These are phyloP conservation scores for Gossypium longicalyx DNA, from an alignment of 345 rosid species.

Conservation along the genomic window DNA sequence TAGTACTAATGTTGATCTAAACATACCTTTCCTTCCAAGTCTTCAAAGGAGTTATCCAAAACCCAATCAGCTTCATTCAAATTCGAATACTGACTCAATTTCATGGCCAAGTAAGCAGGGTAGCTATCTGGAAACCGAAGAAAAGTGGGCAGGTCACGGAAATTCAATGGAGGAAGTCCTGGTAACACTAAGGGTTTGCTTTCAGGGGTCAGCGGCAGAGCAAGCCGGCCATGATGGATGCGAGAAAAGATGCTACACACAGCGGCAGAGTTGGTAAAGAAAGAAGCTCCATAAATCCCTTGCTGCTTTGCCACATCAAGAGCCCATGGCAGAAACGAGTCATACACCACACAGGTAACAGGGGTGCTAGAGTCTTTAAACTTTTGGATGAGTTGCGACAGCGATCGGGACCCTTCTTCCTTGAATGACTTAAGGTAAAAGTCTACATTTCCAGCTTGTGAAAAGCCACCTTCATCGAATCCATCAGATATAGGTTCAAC, in stretches of 20 bases:
- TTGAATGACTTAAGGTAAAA: slow-evolving; percentile 36
- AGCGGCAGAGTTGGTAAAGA: slow-evolving; percentile 63
- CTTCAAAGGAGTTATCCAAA: slow-evolving; percentile 50
- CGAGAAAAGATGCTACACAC: slow-evolving; percentile 42
- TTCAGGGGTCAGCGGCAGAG: slow-evolving; percentile 36
- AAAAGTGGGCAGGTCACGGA: slow-evolving; percentile 53
- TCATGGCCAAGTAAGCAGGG: slow-evolving; percentile 52
- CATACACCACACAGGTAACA: slow-evolving; percentile 50
- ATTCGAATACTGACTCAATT: slow-evolving; percentile 50
- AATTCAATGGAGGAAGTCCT: slow-evolving; percentile 48
- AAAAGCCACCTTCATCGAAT: slow-evolving; percentile 47
- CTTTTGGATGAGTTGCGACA: slow-evolving; percentile 39
- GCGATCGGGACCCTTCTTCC: slow-evolving; percentile 44
- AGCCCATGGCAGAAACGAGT: slow-evolving; percentile 74
- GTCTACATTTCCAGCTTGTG: slow-evolving; percentile 37
- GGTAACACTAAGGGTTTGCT: slow-evolving; percentile 35
- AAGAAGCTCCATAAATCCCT: slow-evolving; percentile 49
- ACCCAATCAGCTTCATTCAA: slow-evolving; percentile 57
- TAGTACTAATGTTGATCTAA: too few species aligned
- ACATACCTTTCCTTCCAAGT: slow-evolving; percentile 51
- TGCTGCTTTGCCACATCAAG: slow-evolving; percentile 62
- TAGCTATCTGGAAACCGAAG: slow-evolving; percentile 36
- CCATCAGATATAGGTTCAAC: slow-evolving; percentile 78
- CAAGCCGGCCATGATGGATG: slow-evolving; percentile 33
- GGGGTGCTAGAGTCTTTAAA: slow-evolving; percentile 35